Evolutionary conservation across 257 asterid species (phyloP).

Genomic region (Jasminum sambac): DNA sequence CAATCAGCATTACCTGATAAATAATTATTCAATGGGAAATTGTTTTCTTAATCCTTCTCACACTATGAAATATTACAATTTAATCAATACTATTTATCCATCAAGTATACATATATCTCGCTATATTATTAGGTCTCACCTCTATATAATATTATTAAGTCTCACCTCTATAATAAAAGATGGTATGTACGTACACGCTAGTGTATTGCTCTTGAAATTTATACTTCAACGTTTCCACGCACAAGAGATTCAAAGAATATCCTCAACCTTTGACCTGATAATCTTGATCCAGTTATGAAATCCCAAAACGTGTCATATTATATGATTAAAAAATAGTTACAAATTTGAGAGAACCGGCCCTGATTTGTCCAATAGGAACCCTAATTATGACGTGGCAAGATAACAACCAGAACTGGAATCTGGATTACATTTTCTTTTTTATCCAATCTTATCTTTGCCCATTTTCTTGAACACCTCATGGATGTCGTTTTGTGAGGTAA

Average conservation of each 20-base stretch:
- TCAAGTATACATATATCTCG: too few species aligned
- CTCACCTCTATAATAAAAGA: too few species aligned
- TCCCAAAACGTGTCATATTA: neutral
- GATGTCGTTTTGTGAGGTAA: too few species aligned
- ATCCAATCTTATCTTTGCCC: constrained; percentile 45
- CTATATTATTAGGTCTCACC: too few species aligned
- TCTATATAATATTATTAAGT: too few species aligned
- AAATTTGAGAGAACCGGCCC: constrained; percentile 22
- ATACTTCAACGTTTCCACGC: neutral
- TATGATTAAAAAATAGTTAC: neutral
- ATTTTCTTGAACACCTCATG: neutral
- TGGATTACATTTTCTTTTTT: constrained; percentile 13
- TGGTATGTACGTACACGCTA: too few species aligned
- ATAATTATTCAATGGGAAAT: too few species aligned
- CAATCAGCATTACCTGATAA: too few species aligned
- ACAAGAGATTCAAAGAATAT: neutral
- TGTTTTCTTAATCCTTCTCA: too few species aligned
- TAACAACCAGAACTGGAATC: constrained; percentile 47
- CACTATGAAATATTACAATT: too few species aligned
- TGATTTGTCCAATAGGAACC: constrained; percentile 27
- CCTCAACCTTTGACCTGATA: neutral
- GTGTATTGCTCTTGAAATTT: too few species aligned
- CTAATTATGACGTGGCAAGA: constrained; percentile 44
- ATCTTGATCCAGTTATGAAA: neutral
- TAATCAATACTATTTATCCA: too few species aligned